Evolutionary conservation across 2,329 filamentous ascomycete species (phyloP).

Genomic region (Arthrobotrys megalospora): DNA sequence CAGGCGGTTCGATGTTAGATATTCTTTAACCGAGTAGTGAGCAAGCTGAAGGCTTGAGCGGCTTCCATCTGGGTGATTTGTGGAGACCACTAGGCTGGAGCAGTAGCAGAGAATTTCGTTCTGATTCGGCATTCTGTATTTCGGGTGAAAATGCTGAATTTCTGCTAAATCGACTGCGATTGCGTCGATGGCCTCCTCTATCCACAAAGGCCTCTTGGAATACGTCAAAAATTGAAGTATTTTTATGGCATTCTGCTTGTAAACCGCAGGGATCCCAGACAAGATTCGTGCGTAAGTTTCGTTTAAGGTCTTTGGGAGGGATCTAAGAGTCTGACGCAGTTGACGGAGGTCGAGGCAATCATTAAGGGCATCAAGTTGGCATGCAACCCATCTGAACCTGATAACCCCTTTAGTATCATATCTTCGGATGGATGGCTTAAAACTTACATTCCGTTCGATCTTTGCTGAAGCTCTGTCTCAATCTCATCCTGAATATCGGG

Average conservation of each 20-base stretch:
- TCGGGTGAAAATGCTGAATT: not conserved
- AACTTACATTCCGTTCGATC: conserved; percentile 65
- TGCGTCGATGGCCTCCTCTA: conserved; percentile 9
- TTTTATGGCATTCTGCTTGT: not conserved
- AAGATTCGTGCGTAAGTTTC: conserved; percentile 29
- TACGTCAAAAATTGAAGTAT: conserved; percentile 29
- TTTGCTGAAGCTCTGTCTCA: conserved; percentile 36
- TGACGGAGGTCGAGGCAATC: not conserved
- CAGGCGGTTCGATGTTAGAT: too few relatives aligned
- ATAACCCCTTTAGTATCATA: not conserved
- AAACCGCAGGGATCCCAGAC: not conserved
- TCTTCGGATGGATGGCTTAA: not conserved
- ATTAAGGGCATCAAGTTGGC: conserved; percentile 6
- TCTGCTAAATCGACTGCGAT: conserved; percentile 3
- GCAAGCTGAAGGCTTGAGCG: too few relatives aligned
- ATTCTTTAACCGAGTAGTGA: too few relatives aligned
- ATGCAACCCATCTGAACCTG: conserved; percentile 12
- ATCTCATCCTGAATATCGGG: conserved; percentile 60
- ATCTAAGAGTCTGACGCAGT: not conserved
- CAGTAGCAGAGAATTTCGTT: conserved; percentile 14
- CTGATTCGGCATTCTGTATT: conserved; percentile 23
- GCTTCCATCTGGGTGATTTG: too few relatives aligned
- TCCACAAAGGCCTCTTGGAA: conserved; percentile 3
- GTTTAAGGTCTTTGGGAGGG: conserved; percentile 13
- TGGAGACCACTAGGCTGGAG: conserved; percentile 8